Base-by-base conservation (phyloP, 129 eudicot species). In the Cynara cardunculus region DNA sequence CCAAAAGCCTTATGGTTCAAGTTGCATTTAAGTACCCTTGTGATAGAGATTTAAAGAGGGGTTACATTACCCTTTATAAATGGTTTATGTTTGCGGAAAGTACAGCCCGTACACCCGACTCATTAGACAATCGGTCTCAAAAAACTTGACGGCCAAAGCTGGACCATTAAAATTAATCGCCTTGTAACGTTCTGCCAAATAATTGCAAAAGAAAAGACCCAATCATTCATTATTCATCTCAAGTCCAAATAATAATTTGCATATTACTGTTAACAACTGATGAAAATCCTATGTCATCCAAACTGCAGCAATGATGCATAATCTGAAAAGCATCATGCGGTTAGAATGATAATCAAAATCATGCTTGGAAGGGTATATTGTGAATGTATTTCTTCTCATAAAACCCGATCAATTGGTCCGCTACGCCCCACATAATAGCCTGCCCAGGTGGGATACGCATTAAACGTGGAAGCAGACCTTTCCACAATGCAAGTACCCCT, bases 381-480 rank as follows among this genome's bases (percentile, higher is more conserved):
- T 66, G 78, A 59, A 87, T 9, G 64, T 87, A 89, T 71, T 83
- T 90, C 81, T 79, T 90, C 93, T 95, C 97, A 26, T 95, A 95
- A 8, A 92, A 83, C 0, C 99, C 96, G 6, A 81, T 92, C 11
- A 92, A 88, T 80, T 95, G 99, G 83, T 95, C 97, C 82, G 99
- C 96, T 53, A 95, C 97, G 7, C 93, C 96, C 97, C 99, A 95
- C 96, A 95, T 87, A 25, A 95, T 95, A 12, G 99, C 99, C 84
- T 92, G 99, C 6, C 99, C 99, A 0, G 99, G 99, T 2, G 97
- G 97, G 65, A 95, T 95, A 79, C 97, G 87, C 99, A 95, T 92
- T 18, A 95, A 89, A 75, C 99, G 80, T 26, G 99, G 99, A 80
- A 95, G 69, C 62, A 95, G 71, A 59, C 99, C 97, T 85, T 89